phyloP scores from a whole-genome alignment of 441 rosid species.

The Dalechampia spathulata region DNA sequence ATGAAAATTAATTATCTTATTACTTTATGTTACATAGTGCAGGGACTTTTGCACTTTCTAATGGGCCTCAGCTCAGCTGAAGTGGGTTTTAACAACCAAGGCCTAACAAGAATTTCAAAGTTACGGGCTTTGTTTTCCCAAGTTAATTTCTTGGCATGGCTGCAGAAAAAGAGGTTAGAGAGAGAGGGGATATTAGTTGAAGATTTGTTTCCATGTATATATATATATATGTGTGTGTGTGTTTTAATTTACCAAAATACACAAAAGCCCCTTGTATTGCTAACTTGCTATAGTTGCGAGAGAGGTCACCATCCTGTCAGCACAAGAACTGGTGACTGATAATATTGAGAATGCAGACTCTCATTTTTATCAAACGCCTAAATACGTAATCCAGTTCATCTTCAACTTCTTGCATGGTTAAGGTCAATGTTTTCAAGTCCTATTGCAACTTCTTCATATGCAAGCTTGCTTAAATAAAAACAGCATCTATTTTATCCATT shows the following conservation, averaged over 20 bases:
- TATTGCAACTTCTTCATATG: neutral
- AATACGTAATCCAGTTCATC: neutral
- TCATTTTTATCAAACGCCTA: neutral
- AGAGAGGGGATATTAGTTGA: no score
- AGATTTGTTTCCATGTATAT: neutral
- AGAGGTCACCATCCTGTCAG: neutral
- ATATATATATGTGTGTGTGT: no score
- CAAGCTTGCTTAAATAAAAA: neutral
- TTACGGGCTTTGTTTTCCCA: no score
- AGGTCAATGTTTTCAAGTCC: neutral
- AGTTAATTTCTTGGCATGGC: no score
- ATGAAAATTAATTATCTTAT: no score
- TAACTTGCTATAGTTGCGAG: neutral
- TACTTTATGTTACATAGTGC: no score
- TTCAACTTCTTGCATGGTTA: neutral
- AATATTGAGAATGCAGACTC: neutral
- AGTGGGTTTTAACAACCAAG: no score
- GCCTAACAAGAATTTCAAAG: no score
- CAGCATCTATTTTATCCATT: neutral
- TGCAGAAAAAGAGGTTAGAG: no score
- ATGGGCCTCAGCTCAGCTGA: neutral
- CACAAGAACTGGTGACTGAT: neutral
- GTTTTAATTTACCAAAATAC: no score
- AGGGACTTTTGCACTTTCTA: no score
- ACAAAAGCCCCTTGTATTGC: neutral